These are phyloP conservation scores for Leccinum uliginosum DNA, from an alignment of 768 basidiomycete species.

Conservation along the genomic window DNA sequence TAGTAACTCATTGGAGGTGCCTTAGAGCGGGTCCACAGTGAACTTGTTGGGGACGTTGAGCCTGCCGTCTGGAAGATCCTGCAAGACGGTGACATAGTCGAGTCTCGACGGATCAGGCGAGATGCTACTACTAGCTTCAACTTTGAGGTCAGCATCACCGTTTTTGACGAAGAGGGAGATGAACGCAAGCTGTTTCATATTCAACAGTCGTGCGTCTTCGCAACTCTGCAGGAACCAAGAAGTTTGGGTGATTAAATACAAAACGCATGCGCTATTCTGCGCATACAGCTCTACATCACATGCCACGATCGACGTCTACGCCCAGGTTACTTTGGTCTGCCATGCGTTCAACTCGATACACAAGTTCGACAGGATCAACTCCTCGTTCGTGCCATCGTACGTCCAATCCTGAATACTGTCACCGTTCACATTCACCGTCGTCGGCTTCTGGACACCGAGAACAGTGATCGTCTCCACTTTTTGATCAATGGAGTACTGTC, in stretches of 20 bases:
- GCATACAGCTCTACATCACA: background rate
- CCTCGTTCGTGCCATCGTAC: slow-evolving; percentile 37
- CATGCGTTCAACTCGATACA: slow-evolving; percentile 41
- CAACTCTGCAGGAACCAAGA: background rate
- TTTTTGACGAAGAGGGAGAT: too few relatives aligned
- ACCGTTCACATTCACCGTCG: slow-evolving; percentile 37
- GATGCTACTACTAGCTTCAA: too few relatives aligned
- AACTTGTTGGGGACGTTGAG: too few relatives aligned
- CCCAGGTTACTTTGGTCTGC: slow-evolving; percentile 35
- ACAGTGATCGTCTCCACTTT: slow-evolving; percentile 50
- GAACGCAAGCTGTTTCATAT: too few relatives aligned
- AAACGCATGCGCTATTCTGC: background rate
- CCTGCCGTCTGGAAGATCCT: too few relatives aligned
- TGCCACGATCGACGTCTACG: slow-evolving; percentile 5
- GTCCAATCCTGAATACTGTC: slow-evolving; percentile 32
- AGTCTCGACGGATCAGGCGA: too few relatives aligned
- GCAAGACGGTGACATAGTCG: too few relatives aligned
- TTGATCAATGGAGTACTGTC: slow-evolving; percentile 34
- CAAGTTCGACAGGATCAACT: slow-evolving; percentile 38
- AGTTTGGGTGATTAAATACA: background rate
- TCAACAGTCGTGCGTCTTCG: too few relatives aligned
- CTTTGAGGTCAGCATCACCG: too few relatives aligned
- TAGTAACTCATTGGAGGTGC: too few relatives aligned
- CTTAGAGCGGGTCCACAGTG: too few relatives aligned
- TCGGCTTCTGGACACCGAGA: slow-evolving; percentile 50